Evolutionary conservation across 352 stramenopile species (phyloP), one percentile per base, ranked within the genome.

Genomic region (Pythium dissotocum): DNA sequence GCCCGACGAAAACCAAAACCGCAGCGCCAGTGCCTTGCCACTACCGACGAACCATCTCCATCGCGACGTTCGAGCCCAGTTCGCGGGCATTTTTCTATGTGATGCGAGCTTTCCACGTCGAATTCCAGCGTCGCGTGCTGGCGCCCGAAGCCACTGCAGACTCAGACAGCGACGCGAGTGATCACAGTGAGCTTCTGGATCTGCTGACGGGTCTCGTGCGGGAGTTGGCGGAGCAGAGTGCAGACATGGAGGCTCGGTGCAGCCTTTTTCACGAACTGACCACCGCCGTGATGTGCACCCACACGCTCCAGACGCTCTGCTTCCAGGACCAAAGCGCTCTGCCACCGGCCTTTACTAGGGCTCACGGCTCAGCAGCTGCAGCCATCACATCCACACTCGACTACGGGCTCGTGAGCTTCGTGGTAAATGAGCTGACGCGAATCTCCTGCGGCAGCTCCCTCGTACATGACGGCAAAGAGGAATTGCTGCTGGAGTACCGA

Each of bases 11-110:
- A 28, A 18, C 28, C 28, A 30, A 30, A 30, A 30, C 28, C 28
- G 44, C 16, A 28, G n/a, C 16, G 18, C 9, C 44, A 28, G 16
- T 51, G 5, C 44, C 44, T 51, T 18, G 44, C 18, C 44, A 51
- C 44, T 51, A 75, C n/a, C 36, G 8, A 13, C 38, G 30, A 55
- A 61, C 4, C 67, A 80, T 67, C 57, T 64, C 77, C 49, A 71
- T 91, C 35, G 77, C 75, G n/a, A 91, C 80, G 6, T 89, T 91
- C 55, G 83, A 91, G 58, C 79, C 79, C 4, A 69, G 76, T 2
- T 86, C 83, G n/a, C 73, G 81, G 21, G 70, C 84, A 40, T 86
- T 86, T 38, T 87, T 82, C 68, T 78, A 79, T n/a, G 60, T 91
- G 18, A 70, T 65, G 58, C 64, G 76, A 5, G 72, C 76, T 0